Evolutionary conservation across 441 rosid species (phyloP), one percentile per base, ranked within the genome.

Genomic region (Erysimum pusillum): DNA sequence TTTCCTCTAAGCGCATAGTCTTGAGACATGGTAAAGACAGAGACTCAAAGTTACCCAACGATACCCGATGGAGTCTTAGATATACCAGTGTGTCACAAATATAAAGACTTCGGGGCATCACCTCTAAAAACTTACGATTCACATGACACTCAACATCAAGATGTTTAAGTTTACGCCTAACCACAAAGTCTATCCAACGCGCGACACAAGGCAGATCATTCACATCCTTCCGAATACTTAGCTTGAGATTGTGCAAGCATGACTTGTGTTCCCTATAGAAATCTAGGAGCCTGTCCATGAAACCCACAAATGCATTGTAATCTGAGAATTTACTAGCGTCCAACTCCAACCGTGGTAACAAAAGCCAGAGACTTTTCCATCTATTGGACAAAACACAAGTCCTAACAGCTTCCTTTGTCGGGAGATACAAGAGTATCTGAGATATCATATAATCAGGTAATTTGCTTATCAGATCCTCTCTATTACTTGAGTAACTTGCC

Each of bases 321-420:
- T 41, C 32, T 63, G 34, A 34, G 22, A 73, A 38, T 32, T 62
- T 32, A 3, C 2, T 4, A 38, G 48, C 49, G 9, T 36, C 8
- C 15, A 72, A 49, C 17, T 61, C 69, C 42, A 62, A 51, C 41
- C 5, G 7, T 6, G 69, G 17, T 17, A 51, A 5, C 34, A 34
- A 39, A 36, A 41, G 41, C 60, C 62, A 63, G 22, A 39, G 18
- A 5, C 18, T 49, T 73, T 25, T 53, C 69, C 70, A 63, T 32
- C 63, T 25, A 10, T 4, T 39, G 53, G 63, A 51, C 46, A 73
- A 10, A 51, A 52, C 46, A 17, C 32, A 63, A 39, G 52, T 62
- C 41, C 18, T 62, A 41, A 73, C 54, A 39, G 34, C 70, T 3
- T 62, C 38, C 18, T 63, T 63, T 52, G 63, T 73, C 22, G 69